Evolutionary conservation across 768 basidiomycete genomes (phyloP).

Genomic region (Dendrothele bispora): DNA sequence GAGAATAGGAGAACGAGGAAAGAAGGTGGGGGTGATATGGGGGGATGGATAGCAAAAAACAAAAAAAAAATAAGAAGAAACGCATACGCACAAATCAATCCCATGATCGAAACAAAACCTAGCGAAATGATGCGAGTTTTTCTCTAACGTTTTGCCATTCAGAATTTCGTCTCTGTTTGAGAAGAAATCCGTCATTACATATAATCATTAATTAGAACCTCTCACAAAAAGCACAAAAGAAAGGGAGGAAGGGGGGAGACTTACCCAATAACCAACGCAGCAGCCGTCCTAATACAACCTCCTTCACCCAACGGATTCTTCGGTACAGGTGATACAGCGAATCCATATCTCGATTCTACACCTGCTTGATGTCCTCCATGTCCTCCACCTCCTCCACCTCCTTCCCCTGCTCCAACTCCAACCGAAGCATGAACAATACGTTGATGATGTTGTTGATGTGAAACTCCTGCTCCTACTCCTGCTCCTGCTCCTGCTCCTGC

Average conservation of each 20-base stretch:
- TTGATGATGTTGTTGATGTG: too few species aligned
- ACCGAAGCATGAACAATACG: too few species aligned
- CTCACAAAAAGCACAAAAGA: too few species aligned
- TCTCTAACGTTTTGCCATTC: conserved; percentile 87
- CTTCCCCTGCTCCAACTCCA: too few species aligned
- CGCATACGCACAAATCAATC: conserved; percentile 53
- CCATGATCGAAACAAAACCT: conserved; percentile 89
- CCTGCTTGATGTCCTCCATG: too few species aligned
- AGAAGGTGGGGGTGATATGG: too few species aligned
- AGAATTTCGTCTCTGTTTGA: conserved; percentile 79
- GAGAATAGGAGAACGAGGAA: too few species aligned
- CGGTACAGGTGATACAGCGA: conserved; percentile 58
- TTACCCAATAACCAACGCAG: conserved; percentile 75
- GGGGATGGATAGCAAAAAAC: conserved; percentile 1
- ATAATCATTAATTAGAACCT: too few species aligned
- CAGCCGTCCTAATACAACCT: conserved; percentile 70
- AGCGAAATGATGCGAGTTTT: conserved; percentile 85
- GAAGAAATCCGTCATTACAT: conserved; percentile 2
- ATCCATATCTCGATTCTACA: too few species aligned
- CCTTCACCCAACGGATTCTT: conserved; percentile 70
- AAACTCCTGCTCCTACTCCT: too few species aligned
- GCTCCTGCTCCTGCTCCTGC: too few species aligned
- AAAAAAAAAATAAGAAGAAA: conserved; percentile 12
- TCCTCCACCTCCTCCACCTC: too few species aligned
- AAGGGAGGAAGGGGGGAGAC: conserved; percentile 13